Percentiles rank a stretch among this genome's conserved stretches.
Evolutionary conservation across 2,329 filamentous ascomycete genomes (phyloP).

Genomic region (Dothidotthia symphoricarpi): DNA sequence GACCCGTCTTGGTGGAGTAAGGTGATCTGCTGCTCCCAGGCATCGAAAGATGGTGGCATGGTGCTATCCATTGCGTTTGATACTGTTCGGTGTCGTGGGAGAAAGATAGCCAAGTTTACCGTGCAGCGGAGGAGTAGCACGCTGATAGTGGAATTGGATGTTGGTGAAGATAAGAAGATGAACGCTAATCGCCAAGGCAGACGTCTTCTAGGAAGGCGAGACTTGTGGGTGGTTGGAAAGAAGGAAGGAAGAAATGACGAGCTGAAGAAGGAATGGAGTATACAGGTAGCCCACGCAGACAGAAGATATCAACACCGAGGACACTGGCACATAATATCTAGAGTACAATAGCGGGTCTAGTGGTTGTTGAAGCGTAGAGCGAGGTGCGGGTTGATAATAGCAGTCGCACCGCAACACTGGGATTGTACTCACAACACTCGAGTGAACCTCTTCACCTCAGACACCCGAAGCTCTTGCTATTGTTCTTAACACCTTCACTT

Average conservation of each 20-base stretch:
- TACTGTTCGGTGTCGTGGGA: neutral
- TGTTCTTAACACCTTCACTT: conserved; percentile 19
- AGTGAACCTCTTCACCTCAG: conserved; percentile 6
- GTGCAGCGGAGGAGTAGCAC: neutral
- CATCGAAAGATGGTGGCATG: conserved; percentile 46
- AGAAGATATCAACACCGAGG: neutral
- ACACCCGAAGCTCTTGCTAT: conserved; percentile 19
- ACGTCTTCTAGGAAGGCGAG: neutral
- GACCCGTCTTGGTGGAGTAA: conserved; percentile 49
- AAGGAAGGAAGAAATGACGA: conserved; percentile 1
- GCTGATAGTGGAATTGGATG: no score
- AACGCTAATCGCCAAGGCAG: neutral
- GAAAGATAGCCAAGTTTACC: no score
- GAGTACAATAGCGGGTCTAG: neutral
- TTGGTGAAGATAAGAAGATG: neutral
- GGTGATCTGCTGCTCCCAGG: conserved; percentile 53
- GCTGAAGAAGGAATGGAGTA: conserved; percentile 6
- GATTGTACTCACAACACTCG: conserved; percentile 7
- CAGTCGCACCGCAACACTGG: conserved; percentile 3
- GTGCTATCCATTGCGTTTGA: conserved; percentile 11
- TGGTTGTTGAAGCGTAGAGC: conserved; percentile 2
- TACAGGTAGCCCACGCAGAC: neutral
- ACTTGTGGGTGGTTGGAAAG: neutral
- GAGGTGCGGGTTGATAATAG: conserved; percentile 13
- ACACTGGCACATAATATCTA: conserved; percentile 7